Evolutionary conservation across 2,329 filamentous ascomycete species (phyloP), one percentile per base, ranked within the genome.

Genomic region (Trichoderma atrobrunneum): DNA sequence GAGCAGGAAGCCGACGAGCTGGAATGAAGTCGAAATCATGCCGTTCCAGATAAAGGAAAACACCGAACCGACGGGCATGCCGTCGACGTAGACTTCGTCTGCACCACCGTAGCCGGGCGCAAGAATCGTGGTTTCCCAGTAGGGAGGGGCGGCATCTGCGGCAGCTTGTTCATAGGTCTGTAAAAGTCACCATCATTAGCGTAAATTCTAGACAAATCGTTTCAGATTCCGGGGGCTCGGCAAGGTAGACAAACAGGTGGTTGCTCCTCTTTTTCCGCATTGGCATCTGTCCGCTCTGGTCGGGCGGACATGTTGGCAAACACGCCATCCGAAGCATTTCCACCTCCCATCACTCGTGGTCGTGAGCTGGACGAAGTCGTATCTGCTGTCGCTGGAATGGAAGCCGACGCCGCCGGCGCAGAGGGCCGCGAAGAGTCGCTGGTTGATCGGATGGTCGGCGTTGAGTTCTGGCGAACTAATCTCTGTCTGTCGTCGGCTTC

Each of bases 111-210:
- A 90, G 70, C 95, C 96, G 0, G 96, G 96, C 0, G 95, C 95
- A 66, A 99, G 88, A 75, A 99, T 98, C 0, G 96, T 98, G 7
- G 96, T 99, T 85, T 99, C 96, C 96, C 96, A 99, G 83, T 99
- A 99, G 0, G 96, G 96, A 1, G 96, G 96, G 62, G 96, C 96
- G 28, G 94, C 92, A 81, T 99, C 96, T 56, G 95, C 95, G 3
- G 96, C 96, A 18, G 96, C 96, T 89, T 98, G 95, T 87, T 99
- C 96, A 81, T 99, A 99, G 43, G 95, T 95, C 93, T 98, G 65
- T 16, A 77, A 43, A 10, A 3, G n/a, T 14, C 39, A n/a, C 7
- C 43, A 59, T 21, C 10, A 48, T 62, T 54, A 61, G 57, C 3
- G 10, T 7, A 7, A 11, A 24, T 54, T 61, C 48, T 48, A 18